Evolutionary conservation across 768 basidiomycete genomes (phyloP).

Genomic region (Boletellus ananiceps): DNA sequence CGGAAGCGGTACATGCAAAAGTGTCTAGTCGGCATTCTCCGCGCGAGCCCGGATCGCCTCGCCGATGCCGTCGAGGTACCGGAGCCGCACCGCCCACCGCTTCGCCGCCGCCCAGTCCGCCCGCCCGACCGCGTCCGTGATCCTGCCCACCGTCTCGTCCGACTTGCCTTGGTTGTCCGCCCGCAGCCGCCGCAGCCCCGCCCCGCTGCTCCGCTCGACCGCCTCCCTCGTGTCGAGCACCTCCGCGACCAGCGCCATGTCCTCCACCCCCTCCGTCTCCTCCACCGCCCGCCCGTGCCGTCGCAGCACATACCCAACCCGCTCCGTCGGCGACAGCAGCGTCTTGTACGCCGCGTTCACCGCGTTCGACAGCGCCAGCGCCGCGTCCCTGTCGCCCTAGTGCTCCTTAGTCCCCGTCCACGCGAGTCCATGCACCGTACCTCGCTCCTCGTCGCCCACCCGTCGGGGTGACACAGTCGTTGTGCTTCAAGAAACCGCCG

Average conservation of each 20-base stretch:
- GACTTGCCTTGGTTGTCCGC: conserved; percentile 53
- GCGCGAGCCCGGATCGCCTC: conserved; percentile 21
- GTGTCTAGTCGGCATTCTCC: conserved; percentile 20
- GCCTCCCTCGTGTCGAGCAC: conserved; percentile 78
- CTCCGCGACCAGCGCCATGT: conserved; percentile 65
- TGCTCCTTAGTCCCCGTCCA: conserved; percentile 8
- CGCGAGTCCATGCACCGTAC: conserved; percentile 34
- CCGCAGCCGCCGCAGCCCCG: conserved; percentile 47
- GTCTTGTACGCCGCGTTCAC: conserved; percentile 82
- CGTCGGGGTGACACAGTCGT: conserved; percentile 79
- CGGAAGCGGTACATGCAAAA: neutral
- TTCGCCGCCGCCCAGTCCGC: conserved; percentile 57
- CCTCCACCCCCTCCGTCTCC: conserved; percentile 71
- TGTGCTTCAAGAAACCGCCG: conserved; percentile 68
- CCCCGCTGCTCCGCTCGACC: conserved; percentile 54
- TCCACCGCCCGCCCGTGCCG: conserved; percentile 52
- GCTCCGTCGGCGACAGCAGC: conserved; percentile 64
- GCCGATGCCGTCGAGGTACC: conserved; percentile 67
- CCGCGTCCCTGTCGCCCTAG: conserved; percentile 20
- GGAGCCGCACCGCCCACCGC: conserved; percentile 58
- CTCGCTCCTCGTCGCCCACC: conserved; percentile 65
- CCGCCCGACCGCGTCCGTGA: conserved; percentile 47
- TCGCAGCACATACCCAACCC: conserved; percentile 78
- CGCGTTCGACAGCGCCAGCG: conserved; percentile 51
- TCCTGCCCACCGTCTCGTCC: conserved; percentile 36